Conservation (phyloP, 2,329 filamentous ascomycete genomes). For the Ophiocordyceps australis region DNA sequence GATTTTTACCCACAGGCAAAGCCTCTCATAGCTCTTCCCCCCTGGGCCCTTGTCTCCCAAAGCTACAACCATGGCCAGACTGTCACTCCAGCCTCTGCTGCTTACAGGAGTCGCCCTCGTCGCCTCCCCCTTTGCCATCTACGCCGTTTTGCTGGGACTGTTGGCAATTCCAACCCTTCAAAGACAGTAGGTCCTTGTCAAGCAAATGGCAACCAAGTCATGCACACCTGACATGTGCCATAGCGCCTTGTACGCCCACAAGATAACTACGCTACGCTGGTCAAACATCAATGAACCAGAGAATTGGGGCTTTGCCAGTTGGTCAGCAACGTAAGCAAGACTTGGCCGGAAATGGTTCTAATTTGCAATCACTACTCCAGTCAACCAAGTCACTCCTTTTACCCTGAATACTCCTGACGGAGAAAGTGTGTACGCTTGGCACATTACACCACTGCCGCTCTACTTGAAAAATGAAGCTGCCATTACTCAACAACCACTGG, state of each 20-base stretch:
- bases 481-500: slow-evolving; percentile 32
- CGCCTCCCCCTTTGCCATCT: slow-evolving; percentile 41
- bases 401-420: slow-evolving; percentile 56
- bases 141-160: slow-evolving; percentile 45
- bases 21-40: too few species aligned
- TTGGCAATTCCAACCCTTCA: slow-evolving; percentile 57
- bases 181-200: slow-evolving; percentile 56
- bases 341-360: background rate
- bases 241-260: slow-evolving; percentile 73
- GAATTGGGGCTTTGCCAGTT: slow-evolving; percentile 73
- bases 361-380: slow-evolving; percentile 19
- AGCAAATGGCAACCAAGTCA: too few species aligned
- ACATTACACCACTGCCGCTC: slow-evolving; percentile 62
- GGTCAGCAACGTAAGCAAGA: slow-evolving; percentile 4
- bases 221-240: too few species aligned
- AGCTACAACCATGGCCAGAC: slow-evolving; percentile 12
- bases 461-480: slow-evolving; percentile 54
- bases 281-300: slow-evolving; percentile 60
- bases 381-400: slow-evolving; percentile 80
- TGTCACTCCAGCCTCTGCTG: slow-evolving; percentile 13
- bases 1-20: too few species aligned
- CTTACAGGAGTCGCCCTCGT: slow-evolving; percentile 31
- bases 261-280: slow-evolving; percentile 54
- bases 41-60: too few species aligned
- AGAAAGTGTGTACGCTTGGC: slow-evolving; percentile 74